Base-by-base conservation (phyloP, 495 filamentous ascomycete species). In the Penicillium goetzii region DNA sequence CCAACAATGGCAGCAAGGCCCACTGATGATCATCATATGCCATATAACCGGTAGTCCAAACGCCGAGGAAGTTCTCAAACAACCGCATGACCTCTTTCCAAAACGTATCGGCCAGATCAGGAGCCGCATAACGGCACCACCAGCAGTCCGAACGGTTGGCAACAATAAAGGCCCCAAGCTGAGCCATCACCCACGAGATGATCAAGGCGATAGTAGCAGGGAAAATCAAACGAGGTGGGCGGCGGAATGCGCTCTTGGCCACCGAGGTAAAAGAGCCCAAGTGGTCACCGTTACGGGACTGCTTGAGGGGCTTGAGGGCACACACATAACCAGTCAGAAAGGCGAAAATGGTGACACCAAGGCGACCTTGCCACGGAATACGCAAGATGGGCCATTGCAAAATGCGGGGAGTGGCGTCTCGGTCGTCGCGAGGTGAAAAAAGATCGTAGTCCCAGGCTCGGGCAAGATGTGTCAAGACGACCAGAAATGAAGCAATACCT, bases 241-340 rank as follows among this genome's bases (percentile, higher is more conserved):
- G 83, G 51, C 88, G 83, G 72, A 88, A 88, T 9, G 88, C 85
- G 62, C 84, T 86, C 68, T 85, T 87, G 41, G 83, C 81, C 52
- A 90, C 71, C 21, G 82, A 80, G 1, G 74, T 77, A 45, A 88
- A 83, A 19, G 85, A 83, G 0, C 70, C 79, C 33, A 85, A 74
- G 32, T 72, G 72, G 55, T 86, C 80, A 34, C 87, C 86, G 28
- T 81, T 79, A 15, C 84, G 83, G 36, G 78, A 77, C 55, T 85
- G 81, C 54, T 87, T 86, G 43, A 90, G 72, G 2, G 88, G 86
- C 70, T 89, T 89, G 43, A 90, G 71, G 8, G 87, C 85, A 69
- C 86, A 88, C 26, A 90, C 87, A 64, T 88, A 90, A 54, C 87
- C 88, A 19, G 88, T 88, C 43, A 90, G 79, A 61, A 90, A 83